Base-by-base conservation (phyloP, 495 filamentous ascomycete genomes). In the Ramalina intermedia region DNA sequence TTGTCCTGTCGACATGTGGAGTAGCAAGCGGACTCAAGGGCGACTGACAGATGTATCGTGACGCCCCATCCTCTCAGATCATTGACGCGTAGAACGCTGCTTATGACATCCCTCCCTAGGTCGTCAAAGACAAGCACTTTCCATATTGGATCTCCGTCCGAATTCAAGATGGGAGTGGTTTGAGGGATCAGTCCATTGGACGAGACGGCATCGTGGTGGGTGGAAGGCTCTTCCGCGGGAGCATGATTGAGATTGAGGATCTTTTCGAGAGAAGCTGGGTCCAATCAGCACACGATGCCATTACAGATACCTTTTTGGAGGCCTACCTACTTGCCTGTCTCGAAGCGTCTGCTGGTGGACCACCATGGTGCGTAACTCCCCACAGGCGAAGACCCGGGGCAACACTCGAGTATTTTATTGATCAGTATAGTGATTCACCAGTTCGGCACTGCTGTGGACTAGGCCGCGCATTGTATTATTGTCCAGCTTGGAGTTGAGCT, bases 251-350 rank as follows among this genome's bases (percentile, higher is more conserved):
- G 67, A 65, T 95, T 96, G 56, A 98, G 79, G 56, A 98, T 86
- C 66, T 87, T 93, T 68, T 94, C 86, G 55, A 98, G 87, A 2
- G 89, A 93, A 43, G 82, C 93, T 98, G 57, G 36, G 43, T 35
- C 35, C n/a, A 45, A 29, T 50, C 49, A 71, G 60, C 61, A 3
- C 55, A 43, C 43, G 50, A 50, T 52, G 42, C 14, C 41, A 24
- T 20, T 37, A 17, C 36, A 46, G 37, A 36, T 17, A 18, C 29
- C 33, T 16, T 16, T 3, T 35, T 37, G 47, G 58, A 63, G 65
- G 71, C 75, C 60, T 74, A 96, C 91, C 81, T 68, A 96, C 85
- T 79, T 98, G 91, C 65, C 88, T 87, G 73, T 95, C 91, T 64
- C 91, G 81, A 60, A 98, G 75, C 52, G 87, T 87, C 68, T 79